Percentiles rank a stretch among this genome's conserved stretches.
These are phyloP conservation scores for Lyophyllum decastes DNA, from an alignment of 768 basidiomycete genomes.

Conservation along the genomic window DNA sequence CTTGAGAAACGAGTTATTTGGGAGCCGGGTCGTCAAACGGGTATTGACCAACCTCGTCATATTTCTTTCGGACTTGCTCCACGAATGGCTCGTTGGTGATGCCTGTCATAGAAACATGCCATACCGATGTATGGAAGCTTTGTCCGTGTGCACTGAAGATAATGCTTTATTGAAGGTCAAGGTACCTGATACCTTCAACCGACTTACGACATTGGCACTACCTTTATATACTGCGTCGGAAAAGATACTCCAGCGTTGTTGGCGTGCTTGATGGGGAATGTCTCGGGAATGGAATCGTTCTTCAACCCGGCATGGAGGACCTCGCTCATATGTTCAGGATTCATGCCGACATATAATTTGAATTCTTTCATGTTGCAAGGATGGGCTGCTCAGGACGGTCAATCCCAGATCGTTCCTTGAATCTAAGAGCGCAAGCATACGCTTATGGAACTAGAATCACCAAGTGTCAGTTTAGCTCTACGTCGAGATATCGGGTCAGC, in stretches of 20 bases:
- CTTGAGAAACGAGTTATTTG: slow-evolving; percentile 35
- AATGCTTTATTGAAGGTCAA: not conserved
- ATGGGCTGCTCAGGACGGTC: slow-evolving; percentile 52
- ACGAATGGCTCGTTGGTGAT: slow-evolving; percentile 58
- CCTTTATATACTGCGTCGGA: slow-evolving; percentile 71
- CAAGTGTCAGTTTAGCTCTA: not conserved
- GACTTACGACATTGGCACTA: slow-evolving; percentile 73
- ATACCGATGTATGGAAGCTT: slow-evolving; percentile 79
- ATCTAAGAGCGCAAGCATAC: slow-evolving; percentile 26
- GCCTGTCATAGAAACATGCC: slow-evolving; percentile 69
- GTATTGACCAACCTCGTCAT: slow-evolving; percentile 59
- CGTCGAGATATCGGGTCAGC: slow-evolving; percentile 3
- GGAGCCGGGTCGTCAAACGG: slow-evolving; percentile 1
- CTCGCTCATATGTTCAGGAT: slow-evolving; percentile 67
- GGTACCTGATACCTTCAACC: not conserved
- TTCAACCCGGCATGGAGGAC: slow-evolving; percentile 63
- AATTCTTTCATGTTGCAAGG: slow-evolving; percentile 88
- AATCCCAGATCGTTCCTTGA: not conserved
- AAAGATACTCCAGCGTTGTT: slow-evolving; percentile 60
- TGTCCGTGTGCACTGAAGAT: slow-evolving; percentile 61
- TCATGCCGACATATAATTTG: slow-evolving; percentile 66
- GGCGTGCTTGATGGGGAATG: slow-evolving; percentile 56
- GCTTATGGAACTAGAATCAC: slow-evolving; percentile 38
- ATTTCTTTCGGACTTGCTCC: slow-evolving; percentile 48
- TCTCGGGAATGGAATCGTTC: slow-evolving; percentile 67